Evolutionary conservation across 305 asterid genomes (phyloP).

Genomic region (Nicotiana rustica): DNA sequence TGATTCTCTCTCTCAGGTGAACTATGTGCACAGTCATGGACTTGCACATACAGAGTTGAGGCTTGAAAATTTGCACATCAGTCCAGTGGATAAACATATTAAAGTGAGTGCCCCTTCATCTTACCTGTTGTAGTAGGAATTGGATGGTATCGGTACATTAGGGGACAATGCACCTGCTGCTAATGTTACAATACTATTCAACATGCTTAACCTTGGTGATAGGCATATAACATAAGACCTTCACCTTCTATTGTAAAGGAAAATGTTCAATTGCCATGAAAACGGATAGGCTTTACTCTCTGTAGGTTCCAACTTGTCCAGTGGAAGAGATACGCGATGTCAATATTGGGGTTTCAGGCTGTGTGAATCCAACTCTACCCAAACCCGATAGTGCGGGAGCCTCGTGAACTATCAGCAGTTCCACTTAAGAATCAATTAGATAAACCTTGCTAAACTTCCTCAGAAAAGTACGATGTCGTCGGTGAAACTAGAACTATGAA

Average conservation of each 20-base stretch:
- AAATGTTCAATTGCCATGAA: not conserved
- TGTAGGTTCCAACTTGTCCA: not conserved
- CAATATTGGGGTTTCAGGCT: not conserved
- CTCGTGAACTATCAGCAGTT: not conserved
- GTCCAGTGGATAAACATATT: slow-evolving; percentile 90
- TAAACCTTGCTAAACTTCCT: not conserved
- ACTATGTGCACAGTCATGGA: slow-evolving; percentile 96
- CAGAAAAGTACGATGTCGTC: not conserved
- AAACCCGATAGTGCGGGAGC: not conserved
- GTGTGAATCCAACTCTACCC: not conserved
- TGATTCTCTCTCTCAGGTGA: slow-evolving; percentile 63
- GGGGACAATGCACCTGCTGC: slow-evolving; percentile 17
- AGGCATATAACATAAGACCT: not conserved
- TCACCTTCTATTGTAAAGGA: not conserved
- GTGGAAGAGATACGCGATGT: not conserved
- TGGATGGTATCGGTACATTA: not conserved
- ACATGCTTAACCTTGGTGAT: not conserved
- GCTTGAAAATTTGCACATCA: slow-evolving; percentile 88
- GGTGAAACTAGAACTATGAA: not conserved
- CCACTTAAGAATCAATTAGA: not conserved
- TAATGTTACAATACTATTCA: not conserved
- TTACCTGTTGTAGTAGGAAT: slow-evolving; percentile 5
- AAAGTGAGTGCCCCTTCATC: slow-evolving; percentile 61
- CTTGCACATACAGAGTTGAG: slow-evolving; percentile 96
- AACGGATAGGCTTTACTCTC: not conserved